A percentile compares a stretch with the other conserved stretches of the same genome.
Evolutionary conservation across 495 filamentous ascomycete species (phyloP).

Genomic region (Xylaria sp.): DNA sequence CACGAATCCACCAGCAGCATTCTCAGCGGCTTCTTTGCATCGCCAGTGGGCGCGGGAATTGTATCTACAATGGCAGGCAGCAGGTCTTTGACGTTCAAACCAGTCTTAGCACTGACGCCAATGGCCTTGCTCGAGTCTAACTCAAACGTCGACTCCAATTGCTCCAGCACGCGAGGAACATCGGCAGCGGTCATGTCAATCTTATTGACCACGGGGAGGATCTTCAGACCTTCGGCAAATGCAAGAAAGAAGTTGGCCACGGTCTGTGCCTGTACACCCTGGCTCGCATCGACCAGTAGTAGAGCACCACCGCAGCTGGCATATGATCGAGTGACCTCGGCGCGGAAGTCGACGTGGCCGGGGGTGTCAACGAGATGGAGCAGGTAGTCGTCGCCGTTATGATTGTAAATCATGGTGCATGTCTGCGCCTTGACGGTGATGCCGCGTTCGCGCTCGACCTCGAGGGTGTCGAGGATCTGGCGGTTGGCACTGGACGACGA

Average conservation of each 20-base stretch:
- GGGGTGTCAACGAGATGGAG: conserved; percentile 96
- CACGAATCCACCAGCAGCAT: conserved; percentile 95
- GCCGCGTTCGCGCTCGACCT: conserved; percentile 93
- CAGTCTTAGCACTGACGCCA: conserved; percentile 91
- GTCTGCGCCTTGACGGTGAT: conserved; percentile 99
- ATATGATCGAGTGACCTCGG: conserved; percentile 93
- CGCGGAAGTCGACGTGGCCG: conserved; percentile 96
- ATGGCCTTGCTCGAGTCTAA: conserved; percentile 82
- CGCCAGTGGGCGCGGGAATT: conserved; percentile 81
- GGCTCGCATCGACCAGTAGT: conserved; percentile 90
- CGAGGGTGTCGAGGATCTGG: conserved; percentile 95
- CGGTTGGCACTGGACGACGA: conserved; percentile 80
- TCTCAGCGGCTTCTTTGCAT: conserved; percentile 71
- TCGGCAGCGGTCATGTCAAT: conserved; percentile 91
- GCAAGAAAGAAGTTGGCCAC: conserved; percentile 98
- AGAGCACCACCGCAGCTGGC: conserved; percentile 93
- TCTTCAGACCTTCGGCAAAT: conserved; percentile 84
- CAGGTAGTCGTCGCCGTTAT: conserved; percentile 86
- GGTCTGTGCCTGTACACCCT: conserved; percentile 92
- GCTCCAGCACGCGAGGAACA: conserved; percentile 79
- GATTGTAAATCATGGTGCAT: conserved; percentile 94
- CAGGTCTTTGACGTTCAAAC: conserved; percentile 78
- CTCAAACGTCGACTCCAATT: conserved; percentile 86
- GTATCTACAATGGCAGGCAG: conserved; percentile 85
- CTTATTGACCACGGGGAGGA: conserved; percentile 96